Percentiles rank a stretch among this genome's conserved stretches.
Conservation (phyloP, 2,329 filamentous ascomycete genomes). For the Metarhizium album region DNA sequence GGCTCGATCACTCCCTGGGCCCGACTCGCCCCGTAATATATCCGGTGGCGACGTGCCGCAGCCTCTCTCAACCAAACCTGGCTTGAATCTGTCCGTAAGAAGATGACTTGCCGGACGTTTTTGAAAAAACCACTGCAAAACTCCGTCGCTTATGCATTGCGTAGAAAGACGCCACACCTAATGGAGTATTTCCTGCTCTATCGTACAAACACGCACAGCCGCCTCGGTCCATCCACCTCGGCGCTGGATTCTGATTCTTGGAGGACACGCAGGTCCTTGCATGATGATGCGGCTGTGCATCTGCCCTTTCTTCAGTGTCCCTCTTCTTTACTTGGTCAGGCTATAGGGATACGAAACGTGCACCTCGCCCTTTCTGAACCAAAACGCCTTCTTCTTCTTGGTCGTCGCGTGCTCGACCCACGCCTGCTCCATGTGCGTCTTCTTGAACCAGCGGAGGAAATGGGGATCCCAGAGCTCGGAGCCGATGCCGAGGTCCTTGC, state of each 20-base stretch:
- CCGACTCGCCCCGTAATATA: neutral
- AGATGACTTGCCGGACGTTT: neutral
- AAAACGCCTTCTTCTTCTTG: conserved; percentile 86
- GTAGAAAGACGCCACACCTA: neutral
- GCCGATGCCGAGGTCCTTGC: conserved; percentile 92
- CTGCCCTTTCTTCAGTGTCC: too few species aligned
- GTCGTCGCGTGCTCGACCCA: conserved; percentile 82
- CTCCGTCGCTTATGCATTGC: conserved; percentile 1
- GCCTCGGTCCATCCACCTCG: neutral
- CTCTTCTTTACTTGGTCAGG: conserved; percentile 12
- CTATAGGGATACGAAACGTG: conserved; percentile 54
- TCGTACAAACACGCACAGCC: neutral
- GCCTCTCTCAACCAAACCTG: too few species aligned
- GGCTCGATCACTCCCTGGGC: conserved; percentile 1
- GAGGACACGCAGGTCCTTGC: too few species aligned
- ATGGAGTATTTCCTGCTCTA: neutral
- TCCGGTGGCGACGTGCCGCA: neutral
- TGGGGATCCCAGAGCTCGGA: conserved; percentile 94
- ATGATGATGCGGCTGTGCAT: too few species aligned
- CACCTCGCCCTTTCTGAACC: conserved; percentile 69
- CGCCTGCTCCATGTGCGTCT: conserved; percentile 61
- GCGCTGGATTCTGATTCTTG: too few species aligned
- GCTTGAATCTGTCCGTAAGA: neutral
- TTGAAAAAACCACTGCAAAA: neutral
- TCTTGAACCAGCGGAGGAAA: conserved; percentile 77